Evolutionary conservation across 306 rosid genomes (phyloP), one percentile per base, ranked within the genome.

Genomic region (Ormosia semicastrata): DNA sequence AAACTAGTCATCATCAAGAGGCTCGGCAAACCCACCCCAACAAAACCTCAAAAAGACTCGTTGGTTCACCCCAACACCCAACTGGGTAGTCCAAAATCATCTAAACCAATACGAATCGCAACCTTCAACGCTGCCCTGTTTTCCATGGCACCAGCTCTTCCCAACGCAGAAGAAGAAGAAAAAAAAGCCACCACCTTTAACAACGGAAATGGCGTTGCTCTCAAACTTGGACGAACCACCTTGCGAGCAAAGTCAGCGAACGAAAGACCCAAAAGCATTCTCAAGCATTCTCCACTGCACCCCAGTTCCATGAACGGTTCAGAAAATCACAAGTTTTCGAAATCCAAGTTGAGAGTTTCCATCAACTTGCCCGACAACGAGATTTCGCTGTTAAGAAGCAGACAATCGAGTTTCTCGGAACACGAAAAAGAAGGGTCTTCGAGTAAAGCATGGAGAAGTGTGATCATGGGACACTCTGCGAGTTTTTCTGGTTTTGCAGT

Each of bases 121-220:
- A 91, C 98, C 3, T 93, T 95, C 59, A 95, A 93, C 80, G 99
- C 98, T n/a, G 99, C 99, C 53, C 91, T 93, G 52, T 93, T 93
- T 81, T 91, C 95, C 72, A 92, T 95, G 99, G 92, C 94, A 24
- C 24, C 24, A 24, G 24, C 24, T 3, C 89, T 89, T 50, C 95
- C 98, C 0, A 67, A 18, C 3, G 24, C n/a, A 47, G 17, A 70
- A 12, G 89, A 83, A 10, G 1, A 24, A 24, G 24, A 3, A 5
- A 4, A 81, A 34, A 89, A 80, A 39, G 40, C 18, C 0, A 44
- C 34, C 34, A 77, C 64, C 56, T 81, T 75, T 54, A 85, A 66
- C 40, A 71, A 53, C 36, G 85, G 81, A 53, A 85, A 87, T 37
- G 89, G 82, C 2, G 83, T 60, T n/a, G 32, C 41, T 32, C 3